Evolutionary conservation across 129 eudicot genomes (phyloP).

Genomic region (carrot (Daucus carota)): DNA sequence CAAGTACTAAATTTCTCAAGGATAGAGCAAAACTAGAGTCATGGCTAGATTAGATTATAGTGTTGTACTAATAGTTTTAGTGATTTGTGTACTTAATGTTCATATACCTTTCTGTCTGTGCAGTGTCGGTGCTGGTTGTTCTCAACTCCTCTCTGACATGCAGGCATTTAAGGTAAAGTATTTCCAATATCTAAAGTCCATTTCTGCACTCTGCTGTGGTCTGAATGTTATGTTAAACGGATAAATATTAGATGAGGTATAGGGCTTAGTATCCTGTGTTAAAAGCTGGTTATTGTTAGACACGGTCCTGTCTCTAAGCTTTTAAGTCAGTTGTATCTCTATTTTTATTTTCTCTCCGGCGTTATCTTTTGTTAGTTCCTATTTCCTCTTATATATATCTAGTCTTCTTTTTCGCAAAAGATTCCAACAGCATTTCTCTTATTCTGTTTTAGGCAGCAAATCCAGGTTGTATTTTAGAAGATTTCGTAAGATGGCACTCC

Average conservation of each 20-base stretch:
- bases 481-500: conserved; percentile 98
- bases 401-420: background rate
- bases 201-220: background rate
- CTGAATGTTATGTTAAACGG: background rate
- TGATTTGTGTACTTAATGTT: background rate
- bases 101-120: conserved; percentile 16
- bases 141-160: conserved; percentile 99
- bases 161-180: conserved; percentile 90
- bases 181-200: conserved; percentile 3
- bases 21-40: background rate
- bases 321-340: background rate
- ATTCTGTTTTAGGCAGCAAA: conserved; percentile 72
- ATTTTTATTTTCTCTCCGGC: background rate
- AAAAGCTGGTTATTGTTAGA: background rate
- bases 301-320: background rate
- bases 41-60: background rate
- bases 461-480: conserved; percentile 96
- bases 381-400: too few species aligned
- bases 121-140: conserved; percentile 99
- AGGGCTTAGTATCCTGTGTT: background rate
- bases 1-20: background rate
- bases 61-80: background rate
- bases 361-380: background rate
- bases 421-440: conserved; percentile 3
- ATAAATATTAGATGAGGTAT: background rate